These are phyloP conservation scores for Microcyclosporella mali DNA, from an alignment of 2,329 filamentous ascomycete genomes.

Conservation along the genomic window DNA sequence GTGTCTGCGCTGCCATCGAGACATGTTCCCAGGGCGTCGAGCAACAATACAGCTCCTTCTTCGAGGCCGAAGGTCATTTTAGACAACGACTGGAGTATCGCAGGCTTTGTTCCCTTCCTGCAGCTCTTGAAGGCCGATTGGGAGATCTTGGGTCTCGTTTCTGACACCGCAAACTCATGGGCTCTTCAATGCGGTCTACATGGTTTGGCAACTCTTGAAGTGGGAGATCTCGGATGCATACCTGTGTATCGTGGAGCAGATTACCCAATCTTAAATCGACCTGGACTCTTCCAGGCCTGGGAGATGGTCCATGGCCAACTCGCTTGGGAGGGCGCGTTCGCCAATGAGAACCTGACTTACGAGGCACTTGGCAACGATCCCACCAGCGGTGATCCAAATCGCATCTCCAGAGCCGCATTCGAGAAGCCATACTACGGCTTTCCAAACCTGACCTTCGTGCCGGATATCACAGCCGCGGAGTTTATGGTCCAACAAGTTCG, in stretches of 20 bases:
- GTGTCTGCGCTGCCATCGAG: background rate
- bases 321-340: constrained; percentile 44
- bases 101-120: constrained; percentile 41
- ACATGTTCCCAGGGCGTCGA: background rate
- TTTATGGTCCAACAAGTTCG: constrained; percentile 44
- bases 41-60: background rate
- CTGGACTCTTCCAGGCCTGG: constrained; percentile 40
- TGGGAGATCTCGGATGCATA: constrained; percentile 44
- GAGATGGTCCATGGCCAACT: constrained; percentile 40
- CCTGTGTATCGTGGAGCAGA: constrained; percentile 44
- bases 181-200: constrained; percentile 42
- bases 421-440: constrained; percentile 41
- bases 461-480: constrained; percentile 36
- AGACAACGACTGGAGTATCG: constrained; percentile 44
- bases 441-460: constrained; percentile 40
- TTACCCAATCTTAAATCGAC: constrained; percentile 45
- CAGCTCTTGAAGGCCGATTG: constrained; percentile 41
- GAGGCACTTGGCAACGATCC: constrained; percentile 42
- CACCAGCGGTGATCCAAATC: constrained; percentile 40
- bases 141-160: constrained; percentile 40
- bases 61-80: constrained; percentile 34
- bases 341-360: constrained; percentile 37
- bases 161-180: constrained; percentile 43
- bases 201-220: constrained; percentile 43
- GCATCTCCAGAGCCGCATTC: constrained; percentile 39